These are phyloP conservation scores for Fusarium staphyleae DNA, from an alignment of 2,329 filamentous ascomycete species.

Conservation along the genomic window DNA sequence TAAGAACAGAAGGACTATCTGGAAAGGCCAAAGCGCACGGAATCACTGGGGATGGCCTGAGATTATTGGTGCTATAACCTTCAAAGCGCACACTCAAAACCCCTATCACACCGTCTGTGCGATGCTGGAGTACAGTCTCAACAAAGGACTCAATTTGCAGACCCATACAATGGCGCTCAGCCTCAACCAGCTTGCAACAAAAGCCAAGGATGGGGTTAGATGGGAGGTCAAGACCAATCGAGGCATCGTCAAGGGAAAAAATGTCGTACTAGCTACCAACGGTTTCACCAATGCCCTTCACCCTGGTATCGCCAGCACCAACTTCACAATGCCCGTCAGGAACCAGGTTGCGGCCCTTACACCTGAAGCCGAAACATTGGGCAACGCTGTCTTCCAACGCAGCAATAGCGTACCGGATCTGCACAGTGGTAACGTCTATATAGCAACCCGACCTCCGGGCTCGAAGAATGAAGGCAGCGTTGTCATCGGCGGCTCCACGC, in stretches of 20 bases:
- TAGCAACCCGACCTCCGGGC: conserved; percentile 11
- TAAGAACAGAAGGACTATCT: conserved; percentile 18
- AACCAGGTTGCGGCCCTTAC: conserved; percentile 14
- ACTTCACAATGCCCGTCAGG: conserved; percentile 22
- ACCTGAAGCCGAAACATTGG: conserved; percentile 2
- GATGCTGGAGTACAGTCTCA: conserved; percentile 14
- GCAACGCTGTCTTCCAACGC: conserved; percentile 2
- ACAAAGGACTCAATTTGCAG: conserved; percentile 17
- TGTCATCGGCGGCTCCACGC: conserved; percentile 11
- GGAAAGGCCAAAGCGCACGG: conserved; percentile 8
- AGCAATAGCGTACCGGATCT: conserved; percentile 14
- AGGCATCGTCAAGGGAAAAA: conserved; percentile 16
- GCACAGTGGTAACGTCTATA: conserved; percentile 20
- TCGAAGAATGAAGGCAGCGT: conserved; percentile 13
- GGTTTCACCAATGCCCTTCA: conserved; percentile 20
- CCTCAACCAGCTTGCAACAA: conserved; percentile 13
- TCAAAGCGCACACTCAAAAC: conserved; percentile 23
- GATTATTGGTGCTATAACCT: conserved; percentile 13
- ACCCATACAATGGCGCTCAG: conserved; percentile 22
- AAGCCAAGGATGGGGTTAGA: not conserved
- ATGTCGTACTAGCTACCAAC: conserved; percentile 24
- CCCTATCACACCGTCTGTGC: conserved; percentile 20
- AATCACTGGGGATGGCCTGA: conserved; percentile 25
- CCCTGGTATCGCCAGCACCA: conserved; percentile 15
- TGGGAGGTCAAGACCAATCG: conserved; percentile 24